phyloP scores from a whole-genome alignment of 306 rosid species.

The Cicer bijugum region DNA sequence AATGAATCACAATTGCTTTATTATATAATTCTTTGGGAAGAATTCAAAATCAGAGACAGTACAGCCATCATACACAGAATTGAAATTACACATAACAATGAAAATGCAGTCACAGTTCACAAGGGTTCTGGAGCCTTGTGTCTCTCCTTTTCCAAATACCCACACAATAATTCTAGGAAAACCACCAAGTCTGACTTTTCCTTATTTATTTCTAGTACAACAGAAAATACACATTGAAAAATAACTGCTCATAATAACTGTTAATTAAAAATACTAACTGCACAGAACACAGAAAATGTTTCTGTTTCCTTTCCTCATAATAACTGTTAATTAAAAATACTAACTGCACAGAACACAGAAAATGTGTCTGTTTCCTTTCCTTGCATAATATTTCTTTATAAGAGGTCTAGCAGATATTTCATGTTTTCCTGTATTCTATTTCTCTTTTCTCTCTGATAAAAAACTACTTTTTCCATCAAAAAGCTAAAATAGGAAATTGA shows the following conservation, averaged over 20 bases:
- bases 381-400: not conserved
- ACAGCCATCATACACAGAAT: not conserved
- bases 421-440: constrained; percentile 7
- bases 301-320: too few relatives aligned
- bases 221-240: not conserved
- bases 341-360: not conserved
- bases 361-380: not conserved
- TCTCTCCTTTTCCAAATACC: too few relatives aligned
- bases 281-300: not conserved
- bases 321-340: too few relatives aligned
- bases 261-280: not conserved
- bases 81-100: not conserved
- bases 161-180: too few relatives aligned
- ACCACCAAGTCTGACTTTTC: too few relatives aligned
- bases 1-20: not conserved
- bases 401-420: not conserved
- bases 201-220: too few relatives aligned
- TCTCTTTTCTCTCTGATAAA: constrained; percentile 14
- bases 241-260: not conserved
- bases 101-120: not conserved
- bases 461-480: constrained; percentile 10
- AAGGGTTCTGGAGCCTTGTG: not conserved
- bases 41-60: not conserved
- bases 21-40: not conserved
- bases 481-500: constrained; percentile 8